Evolutionary conservation across 768 basidiomycete species (phyloP).

Genomic region (Infundibulicybe gibba): DNA sequence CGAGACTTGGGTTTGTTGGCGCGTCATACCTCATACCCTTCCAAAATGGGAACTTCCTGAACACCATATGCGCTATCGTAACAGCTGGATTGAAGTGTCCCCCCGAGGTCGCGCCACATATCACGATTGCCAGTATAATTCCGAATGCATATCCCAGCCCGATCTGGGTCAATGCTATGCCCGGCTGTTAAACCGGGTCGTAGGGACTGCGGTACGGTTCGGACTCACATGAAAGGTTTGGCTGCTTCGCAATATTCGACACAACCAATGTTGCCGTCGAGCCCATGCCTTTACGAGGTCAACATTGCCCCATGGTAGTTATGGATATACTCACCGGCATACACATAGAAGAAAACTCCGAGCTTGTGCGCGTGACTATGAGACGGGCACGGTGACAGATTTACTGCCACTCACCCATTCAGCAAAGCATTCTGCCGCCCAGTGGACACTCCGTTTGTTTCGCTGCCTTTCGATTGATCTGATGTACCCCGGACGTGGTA

Average conservation of each 20-base stretch:
- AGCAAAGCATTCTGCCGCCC: slow-evolving; percentile 56
- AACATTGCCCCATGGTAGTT: not conserved
- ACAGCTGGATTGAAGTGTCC: slow-evolving; percentile 68
- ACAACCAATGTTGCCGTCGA: slow-evolving; percentile 31
- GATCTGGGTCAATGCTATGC: slow-evolving; percentile 49
- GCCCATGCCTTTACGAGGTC: slow-evolving; percentile 40
- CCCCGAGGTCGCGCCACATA: slow-evolving; percentile 52
- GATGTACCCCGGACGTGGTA: too few relatives aligned
- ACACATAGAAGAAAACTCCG: slow-evolving; percentile 61
- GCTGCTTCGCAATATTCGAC: too few relatives aligned
- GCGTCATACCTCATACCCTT: slow-evolving; percentile 45
- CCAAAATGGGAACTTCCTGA: slow-evolving; percentile 48
- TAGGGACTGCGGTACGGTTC: too few relatives aligned
- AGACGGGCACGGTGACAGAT: too few relatives aligned
- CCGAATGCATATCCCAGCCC: slow-evolving; percentile 58
- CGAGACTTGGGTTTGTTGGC: too few relatives aligned
- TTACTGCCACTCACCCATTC: slow-evolving; percentile 42
- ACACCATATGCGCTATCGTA: slow-evolving; percentile 46
- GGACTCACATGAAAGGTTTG: too few relatives aligned
- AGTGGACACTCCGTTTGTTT: slow-evolving; percentile 39
- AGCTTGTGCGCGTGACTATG: slow-evolving; percentile 33
- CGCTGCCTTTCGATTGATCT: slow-evolving; percentile 33
- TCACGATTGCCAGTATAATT: slow-evolving; percentile 52
- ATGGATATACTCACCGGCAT: slow-evolving; percentile 32
- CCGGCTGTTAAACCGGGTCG: too few relatives aligned